phyloP scores from a whole-genome alignment of 2,329 filamentous ascomycete genomes.

The Beauveria brongniartii region DNA sequence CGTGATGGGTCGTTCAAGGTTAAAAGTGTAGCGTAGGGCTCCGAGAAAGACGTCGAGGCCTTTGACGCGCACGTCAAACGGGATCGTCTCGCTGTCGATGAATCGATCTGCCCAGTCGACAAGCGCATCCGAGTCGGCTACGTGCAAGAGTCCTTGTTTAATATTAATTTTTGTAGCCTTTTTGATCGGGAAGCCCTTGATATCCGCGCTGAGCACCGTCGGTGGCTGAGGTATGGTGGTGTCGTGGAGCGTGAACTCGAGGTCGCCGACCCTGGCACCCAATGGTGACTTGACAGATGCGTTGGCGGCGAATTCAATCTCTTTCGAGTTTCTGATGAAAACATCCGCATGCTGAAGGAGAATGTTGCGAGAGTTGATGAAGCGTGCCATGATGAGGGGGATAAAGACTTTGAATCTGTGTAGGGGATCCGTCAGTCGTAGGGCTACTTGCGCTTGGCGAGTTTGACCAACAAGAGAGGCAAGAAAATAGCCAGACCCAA shows the following conservation, averaged over 20 bases:
- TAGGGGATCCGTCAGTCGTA: not conserved
- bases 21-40: not conserved
- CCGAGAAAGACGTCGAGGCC: conserved; percentile 5
- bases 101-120: not conserved
- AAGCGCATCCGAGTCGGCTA: not conserved
- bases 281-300: not conserved
- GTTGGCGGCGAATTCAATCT: conserved; percentile 3
- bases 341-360: not conserved
- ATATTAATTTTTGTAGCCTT: not conserved
- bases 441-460: not conserved
- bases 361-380: conserved; percentile 2
- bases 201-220: not conserved
- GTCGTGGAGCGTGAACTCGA: conserved; percentile 7
- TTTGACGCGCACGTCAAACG: not conserved
- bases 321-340: not conserved
- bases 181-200: not conserved
- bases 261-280: not conserved
- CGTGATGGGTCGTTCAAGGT: not conserved
- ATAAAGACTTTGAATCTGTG: conserved; percentile 5
- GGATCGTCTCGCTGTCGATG: conserved; percentile 2
- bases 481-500: not conserved
- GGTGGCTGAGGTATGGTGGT: not conserved
- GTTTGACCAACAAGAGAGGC: conserved; percentile 6
- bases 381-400: conserved; percentile 1
- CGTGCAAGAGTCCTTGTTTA: not conserved